phyloP scores from a whole-genome alignment of 1,284 basidiomycete species.

The Gastroboletus turbinatus region DNA sequence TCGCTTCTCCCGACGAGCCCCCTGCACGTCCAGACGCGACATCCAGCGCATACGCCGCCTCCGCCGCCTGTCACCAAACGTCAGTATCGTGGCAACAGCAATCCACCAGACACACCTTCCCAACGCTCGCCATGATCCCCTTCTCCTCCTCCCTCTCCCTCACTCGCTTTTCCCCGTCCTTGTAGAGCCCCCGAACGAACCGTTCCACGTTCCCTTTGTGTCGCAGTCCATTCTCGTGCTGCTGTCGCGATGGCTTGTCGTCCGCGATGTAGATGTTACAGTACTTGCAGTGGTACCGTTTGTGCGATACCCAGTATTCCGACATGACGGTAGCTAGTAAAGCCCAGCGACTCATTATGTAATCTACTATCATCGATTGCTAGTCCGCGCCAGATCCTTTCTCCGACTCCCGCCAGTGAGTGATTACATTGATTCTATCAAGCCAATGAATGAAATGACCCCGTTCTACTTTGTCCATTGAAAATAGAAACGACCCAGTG shows the following conservation, averaged over 20 bases:
- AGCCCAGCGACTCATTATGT: conserved; percentile 17
- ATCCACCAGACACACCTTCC: conserved; percentile 52
- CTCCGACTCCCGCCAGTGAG: background rate
- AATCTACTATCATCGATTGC: conserved; percentile 6
- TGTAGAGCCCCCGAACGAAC: conserved; percentile 90
- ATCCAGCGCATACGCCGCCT: conserved; percentile 72
- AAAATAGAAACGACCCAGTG: background rate
- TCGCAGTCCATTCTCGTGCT: conserved; percentile 91
- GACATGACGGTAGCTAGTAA: conserved; percentile 50
- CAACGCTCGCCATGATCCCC: conserved; percentile 83
- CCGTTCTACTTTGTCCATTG: background rate
- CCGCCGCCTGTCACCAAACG: conserved; percentile 55
- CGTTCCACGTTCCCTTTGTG: conserved; percentile 95
- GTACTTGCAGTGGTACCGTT: conserved; percentile 84
- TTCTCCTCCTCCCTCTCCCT: conserved; percentile 86
- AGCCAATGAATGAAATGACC: background rate
- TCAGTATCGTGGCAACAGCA: background rate
- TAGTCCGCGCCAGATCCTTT: background rate
- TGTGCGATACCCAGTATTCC: conserved; percentile 85
- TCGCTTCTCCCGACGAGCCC: conserved; percentile 13
- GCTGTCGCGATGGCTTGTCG: conserved; percentile 87
- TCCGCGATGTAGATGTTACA: conserved; percentile 92
- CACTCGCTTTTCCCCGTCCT: conserved; percentile 86
- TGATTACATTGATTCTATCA: background rate
- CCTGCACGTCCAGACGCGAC: conserved; percentile 65